phyloP scores from a whole-genome alignment of 768 basidiomycete genomes.

The Cystofilobasidium capitatum region DNA sequence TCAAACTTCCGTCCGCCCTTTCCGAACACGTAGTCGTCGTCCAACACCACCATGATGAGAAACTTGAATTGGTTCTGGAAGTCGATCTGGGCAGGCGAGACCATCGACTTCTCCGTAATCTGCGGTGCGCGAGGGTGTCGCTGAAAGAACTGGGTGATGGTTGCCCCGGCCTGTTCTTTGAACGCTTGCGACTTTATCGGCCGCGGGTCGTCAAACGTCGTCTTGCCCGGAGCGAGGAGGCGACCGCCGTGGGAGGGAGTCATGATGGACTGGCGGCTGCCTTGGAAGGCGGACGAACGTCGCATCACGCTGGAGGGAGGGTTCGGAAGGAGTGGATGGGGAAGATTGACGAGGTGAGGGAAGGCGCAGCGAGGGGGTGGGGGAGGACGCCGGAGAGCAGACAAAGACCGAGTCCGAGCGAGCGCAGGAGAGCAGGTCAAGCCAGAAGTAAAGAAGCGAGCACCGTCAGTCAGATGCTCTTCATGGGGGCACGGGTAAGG shows the following conservation, averaged over 20 bases:
- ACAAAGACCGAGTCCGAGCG: not conserved
- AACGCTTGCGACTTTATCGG: constrained; percentile 67
- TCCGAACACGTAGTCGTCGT: constrained; percentile 56
- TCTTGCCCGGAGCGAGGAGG: constrained; percentile 12
- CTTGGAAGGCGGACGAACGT: constrained; percentile 17
- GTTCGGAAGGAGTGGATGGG: constrained; percentile 43
- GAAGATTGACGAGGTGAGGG: constrained; percentile 42
- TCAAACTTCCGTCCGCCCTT: constrained; percentile 53
- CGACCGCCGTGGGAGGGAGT: constrained; percentile 40
- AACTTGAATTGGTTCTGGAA: constrained; percentile 76
- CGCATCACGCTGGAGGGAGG: constrained; percentile 28
- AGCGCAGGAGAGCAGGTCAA: not conserved
- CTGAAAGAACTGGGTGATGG: constrained; percentile 56
- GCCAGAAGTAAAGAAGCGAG: not conserved
- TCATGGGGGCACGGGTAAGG: not conserved
- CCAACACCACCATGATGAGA: constrained; percentile 55
- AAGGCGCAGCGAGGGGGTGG: constrained; percentile 40
- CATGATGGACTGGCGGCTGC: constrained; percentile 36
- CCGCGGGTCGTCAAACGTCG: constrained; percentile 55
- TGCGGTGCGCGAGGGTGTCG: constrained; percentile 36
- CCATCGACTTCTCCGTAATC: constrained; percentile 57
- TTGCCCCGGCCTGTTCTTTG: constrained; percentile 61
- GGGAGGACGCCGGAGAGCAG: constrained; percentile 19
- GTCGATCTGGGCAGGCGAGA: constrained; percentile 73
- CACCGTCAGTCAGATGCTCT: not conserved